Conservation (phyloP, 169 alveolate species). For the Eimeria sp. region DNA sequence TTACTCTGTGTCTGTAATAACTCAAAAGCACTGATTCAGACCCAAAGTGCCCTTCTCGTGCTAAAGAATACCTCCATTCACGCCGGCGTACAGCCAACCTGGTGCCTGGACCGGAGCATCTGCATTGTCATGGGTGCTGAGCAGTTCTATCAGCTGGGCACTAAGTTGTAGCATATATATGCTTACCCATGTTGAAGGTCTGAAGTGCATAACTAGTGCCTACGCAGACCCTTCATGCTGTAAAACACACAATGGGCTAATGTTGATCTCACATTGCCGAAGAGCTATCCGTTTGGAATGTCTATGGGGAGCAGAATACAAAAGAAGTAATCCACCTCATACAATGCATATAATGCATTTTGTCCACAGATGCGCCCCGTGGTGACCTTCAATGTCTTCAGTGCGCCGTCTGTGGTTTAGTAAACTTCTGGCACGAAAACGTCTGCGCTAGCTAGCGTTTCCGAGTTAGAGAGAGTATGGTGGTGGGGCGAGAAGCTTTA, state of each 20-base stretch:
- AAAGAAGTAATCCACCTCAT: not conserved
- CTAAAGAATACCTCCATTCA: not conserved
- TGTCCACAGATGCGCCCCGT: not conserved
- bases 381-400: not conserved
- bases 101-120: not conserved
- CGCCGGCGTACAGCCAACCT: not conserved
- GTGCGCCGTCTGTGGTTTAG: not conserved
- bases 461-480: too few species aligned
- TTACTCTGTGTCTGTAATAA: not conserved
- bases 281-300: not conserved
- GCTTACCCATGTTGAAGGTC: not conserved
- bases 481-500: not conserved
- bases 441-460: too few species aligned
- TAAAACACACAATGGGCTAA: too few species aligned
- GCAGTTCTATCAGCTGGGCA: not conserved
- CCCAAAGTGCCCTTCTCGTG: not conserved
- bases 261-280: not conserved
- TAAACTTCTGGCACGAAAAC: not conserved
- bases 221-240: not conserved
- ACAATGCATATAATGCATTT: not conserved
- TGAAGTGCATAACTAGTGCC: not conserved
- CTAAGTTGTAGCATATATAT: not conserved
- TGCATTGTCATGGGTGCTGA: not conserved
- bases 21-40: not conserved
- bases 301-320: not conserved